A percentile compares a stretch with the other conserved stretches of the same genome.
Evolutionary conservation across 257 asterid genomes (phyloP).

Genomic region (Solanum chaucha): DNA sequence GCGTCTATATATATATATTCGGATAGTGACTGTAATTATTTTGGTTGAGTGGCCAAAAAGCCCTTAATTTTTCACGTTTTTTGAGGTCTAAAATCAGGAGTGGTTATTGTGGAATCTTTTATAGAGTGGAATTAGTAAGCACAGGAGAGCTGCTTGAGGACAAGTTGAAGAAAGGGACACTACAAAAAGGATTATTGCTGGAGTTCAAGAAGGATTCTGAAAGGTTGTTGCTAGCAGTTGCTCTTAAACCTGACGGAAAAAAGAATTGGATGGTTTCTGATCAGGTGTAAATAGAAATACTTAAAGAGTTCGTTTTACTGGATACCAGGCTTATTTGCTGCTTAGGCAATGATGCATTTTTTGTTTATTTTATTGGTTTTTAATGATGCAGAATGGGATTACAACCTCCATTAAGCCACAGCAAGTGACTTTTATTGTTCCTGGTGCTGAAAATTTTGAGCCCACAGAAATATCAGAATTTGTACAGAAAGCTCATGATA

Average conservation of each 20-base stretch:
- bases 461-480: constrained; percentile 62
- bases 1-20: neutral
- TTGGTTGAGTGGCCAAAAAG: neutral
- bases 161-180: constrained; percentile 40
- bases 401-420: constrained; percentile 82
- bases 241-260: constrained; percentile 90
- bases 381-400: constrained; percentile 63
- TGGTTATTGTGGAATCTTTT: neutral
- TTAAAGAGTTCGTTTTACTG: neutral
- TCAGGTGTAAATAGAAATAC: constrained; percentile 50
- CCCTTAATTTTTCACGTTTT: neutral
- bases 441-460: constrained; percentile 71
- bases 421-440: constrained; percentile 85
- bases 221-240: constrained; percentile 77
- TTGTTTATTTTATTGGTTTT: constrained; percentile 4
- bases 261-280: constrained; percentile 93
- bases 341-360: neutral
- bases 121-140: constrained; percentile 56
- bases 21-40: neutral
- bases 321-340: neutral
- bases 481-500: constrained; percentile 62
- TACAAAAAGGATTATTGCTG: constrained; percentile 67
- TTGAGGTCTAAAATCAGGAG: neutral
- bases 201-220: constrained; percentile 91
- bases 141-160: constrained; percentile 45